Evolutionary conservation across 2,329 filamentous ascomycete genomes (phyloP), one percentile per base, ranked within the genome.

Genomic region (Diaporthe ampelina): DNA sequence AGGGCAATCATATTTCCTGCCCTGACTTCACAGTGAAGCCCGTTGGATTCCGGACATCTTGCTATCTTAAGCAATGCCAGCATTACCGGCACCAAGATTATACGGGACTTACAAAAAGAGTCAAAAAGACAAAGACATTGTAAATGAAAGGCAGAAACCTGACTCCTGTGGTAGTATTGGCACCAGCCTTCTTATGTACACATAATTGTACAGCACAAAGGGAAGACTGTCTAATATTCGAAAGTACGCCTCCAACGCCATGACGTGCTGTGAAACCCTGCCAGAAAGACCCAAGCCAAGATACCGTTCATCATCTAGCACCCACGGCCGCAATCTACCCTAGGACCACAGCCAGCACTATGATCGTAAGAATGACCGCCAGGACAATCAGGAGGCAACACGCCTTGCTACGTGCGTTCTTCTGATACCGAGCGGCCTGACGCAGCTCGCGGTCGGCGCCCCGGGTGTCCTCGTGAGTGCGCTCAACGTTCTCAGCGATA

Each of bases 371-470:
- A 75, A 99, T 97, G 63, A 99, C 91, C 1, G 94, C 93, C 80
- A 99, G 83, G 75, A 99, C 96, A 68, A 99, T 84, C 80, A 99
- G 84, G 81, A 99, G 85, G 82, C 95, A 98, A 83, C 96, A 99
- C 54, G 94, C 94, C 88, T 97, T 98, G 85, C 95, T 97, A 77
- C 97, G 91, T 37, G 97, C 97, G 76, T 95, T 95, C 89, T 95
- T 98, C 87, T 99, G 97, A 84, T 98, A 97, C 79, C 95, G 89
- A 77, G 93, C 95, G 24, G 97, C 97, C 79, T 93, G 93, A 76
- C 94, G 90, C 78, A 98, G 88, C 85, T 99, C 96, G 73, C 92
- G 84, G 82, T 98, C 95, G 56, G 96, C 97, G 52, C 95, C 95
- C 71, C 92, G 88, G 17, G 95, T 97, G 81, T 97, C 93, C 74